Evolutionary conservation across 192 early-diverging fungal species (phyloP).

Genomic region (Coemansia sp.): DNA sequence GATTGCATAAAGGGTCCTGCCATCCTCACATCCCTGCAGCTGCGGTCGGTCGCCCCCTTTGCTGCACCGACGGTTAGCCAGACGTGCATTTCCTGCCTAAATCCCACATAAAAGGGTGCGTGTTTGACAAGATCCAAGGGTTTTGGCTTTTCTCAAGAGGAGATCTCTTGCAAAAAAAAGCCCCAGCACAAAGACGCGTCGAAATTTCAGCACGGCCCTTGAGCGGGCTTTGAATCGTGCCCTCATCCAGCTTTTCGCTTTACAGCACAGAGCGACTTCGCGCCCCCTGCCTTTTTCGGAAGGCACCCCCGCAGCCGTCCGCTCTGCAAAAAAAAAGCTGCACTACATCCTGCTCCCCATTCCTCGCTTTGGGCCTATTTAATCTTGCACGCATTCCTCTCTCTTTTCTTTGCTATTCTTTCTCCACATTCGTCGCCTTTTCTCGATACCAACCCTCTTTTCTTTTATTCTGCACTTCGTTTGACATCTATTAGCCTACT

Average conservation of each 20-base stretch:
- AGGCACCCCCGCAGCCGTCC: conserved; percentile 7
- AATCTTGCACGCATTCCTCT: conserved; percentile 11
- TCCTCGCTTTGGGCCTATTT: conserved; percentile 13
- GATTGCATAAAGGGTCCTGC: conserved; percentile 5
- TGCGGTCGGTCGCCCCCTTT: neutral
- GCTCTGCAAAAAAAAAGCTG: conserved; percentile 6
- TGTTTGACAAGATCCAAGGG: neutral
- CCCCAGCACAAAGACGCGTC: neutral
- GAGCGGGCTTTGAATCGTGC: conserved; percentile 44
- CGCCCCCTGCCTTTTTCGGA: conserved; percentile 13
- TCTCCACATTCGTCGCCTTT: neutral
- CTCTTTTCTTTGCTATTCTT: conserved; percentile 20
- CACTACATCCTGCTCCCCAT: conserved; percentile 12
- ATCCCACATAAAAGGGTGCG: neutral
- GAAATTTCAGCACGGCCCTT: neutral
- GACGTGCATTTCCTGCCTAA: neutral
- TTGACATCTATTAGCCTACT: neutral
- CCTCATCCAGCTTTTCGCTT: conserved; percentile 19
- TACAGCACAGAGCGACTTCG: conserved; percentile 2
- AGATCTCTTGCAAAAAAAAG: neutral
- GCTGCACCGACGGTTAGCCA: neutral
- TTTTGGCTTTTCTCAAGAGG: neutral
- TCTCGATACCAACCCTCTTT: neutral
- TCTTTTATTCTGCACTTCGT: conserved; percentile 1
- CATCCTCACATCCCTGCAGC: neutral